Base-by-base conservation (phyloP, 148 eudicot genomes). In the Vaccinium corymbosum region DNA sequence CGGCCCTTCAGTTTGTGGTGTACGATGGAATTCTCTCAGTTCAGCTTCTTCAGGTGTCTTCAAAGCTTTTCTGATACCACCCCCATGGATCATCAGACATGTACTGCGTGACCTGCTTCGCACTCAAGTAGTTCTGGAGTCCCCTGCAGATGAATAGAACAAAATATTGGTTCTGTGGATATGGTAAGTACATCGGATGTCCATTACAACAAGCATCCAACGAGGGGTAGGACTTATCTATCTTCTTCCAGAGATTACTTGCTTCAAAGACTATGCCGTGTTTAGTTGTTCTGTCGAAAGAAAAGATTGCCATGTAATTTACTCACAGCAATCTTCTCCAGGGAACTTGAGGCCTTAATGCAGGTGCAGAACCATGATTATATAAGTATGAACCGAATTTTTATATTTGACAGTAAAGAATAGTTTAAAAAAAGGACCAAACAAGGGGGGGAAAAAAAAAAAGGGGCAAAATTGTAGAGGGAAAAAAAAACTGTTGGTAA, bases 11-110 rank as follows among this genome's bases (percentile, higher is more conserved):
- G 22, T 15, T 4, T 48, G 42, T 83, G 38, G 3, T 17, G 78
- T 25, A 74, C 71, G n/a, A 4, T 42, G 80, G 85, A 27, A 10
- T 12, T 51, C 19, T 19, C 29, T 38, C 70, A 4, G 14, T 57
- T 53, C 52, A 16, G 22, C 61, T 46, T 38, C 53, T 16, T 14
- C 14, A 35, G 83, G 62, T 19, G 66, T 48, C 11, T 85, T 97
- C 86, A 95, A 53, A 91, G 91, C 90, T 91, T 96, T 20, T 85
- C 78, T 88, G 84, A 89, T 95, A 97, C 98, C 98, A 97, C 32
- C 95, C 99, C 99, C 98, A 97, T 72, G 94, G 95, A 10, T 95
- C 98, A 49, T 89, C 90, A 19, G 98, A 93, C 20, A 91, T 86
- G 73, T 97, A 95, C 80, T 84, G 87, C 1, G 96, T 97, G 78